These are phyloP conservation scores for Juglanconis oblonga DNA, from an alignment of 2,329 filamentous ascomycete species.

Conservation along the genomic window DNA sequence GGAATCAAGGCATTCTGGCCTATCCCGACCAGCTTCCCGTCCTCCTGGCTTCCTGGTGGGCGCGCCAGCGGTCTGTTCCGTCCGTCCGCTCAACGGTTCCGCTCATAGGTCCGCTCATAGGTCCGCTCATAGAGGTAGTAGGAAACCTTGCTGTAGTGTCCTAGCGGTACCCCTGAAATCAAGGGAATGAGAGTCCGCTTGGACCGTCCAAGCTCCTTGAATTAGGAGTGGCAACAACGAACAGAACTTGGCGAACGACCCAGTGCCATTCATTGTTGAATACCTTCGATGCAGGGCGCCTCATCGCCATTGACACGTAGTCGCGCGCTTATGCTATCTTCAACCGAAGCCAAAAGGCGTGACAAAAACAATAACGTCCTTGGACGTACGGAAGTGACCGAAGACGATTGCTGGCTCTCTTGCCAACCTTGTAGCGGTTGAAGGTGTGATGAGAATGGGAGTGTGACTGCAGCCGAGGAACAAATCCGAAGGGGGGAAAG, in stretches of 20 bases:
- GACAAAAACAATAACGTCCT: not conserved
- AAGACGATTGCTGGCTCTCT: not conserved
- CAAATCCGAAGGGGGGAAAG: slow-evolving; percentile 5
- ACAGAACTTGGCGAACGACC: not conserved
- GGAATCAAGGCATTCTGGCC: not conserved
- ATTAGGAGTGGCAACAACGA: not conserved
- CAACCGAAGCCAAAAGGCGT: not conserved
- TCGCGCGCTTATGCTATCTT: not conserved
- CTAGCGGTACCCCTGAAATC: not conserved
- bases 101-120: not conserved
- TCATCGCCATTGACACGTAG: not conserved
- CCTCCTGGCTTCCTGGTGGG: not conserved
- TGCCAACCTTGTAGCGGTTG: not conserved
- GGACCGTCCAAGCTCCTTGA: not conserved
- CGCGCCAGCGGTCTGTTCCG: not conserved
- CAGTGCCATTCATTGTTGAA: not conserved
- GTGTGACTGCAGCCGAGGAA: not conserved
- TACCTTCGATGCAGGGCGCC: not conserved
- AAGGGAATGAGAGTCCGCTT: not conserved
- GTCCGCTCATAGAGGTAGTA: not conserved
- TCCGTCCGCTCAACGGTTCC: not conserved
- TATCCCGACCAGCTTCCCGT: not conserved
- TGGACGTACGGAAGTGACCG: not conserved
- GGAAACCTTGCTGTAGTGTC: not conserved
- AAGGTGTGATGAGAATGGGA: not conserved